phyloP scores from a whole-genome alignment of 768 basidiomycete species.

The Tephrocybe sp. region DNA sequence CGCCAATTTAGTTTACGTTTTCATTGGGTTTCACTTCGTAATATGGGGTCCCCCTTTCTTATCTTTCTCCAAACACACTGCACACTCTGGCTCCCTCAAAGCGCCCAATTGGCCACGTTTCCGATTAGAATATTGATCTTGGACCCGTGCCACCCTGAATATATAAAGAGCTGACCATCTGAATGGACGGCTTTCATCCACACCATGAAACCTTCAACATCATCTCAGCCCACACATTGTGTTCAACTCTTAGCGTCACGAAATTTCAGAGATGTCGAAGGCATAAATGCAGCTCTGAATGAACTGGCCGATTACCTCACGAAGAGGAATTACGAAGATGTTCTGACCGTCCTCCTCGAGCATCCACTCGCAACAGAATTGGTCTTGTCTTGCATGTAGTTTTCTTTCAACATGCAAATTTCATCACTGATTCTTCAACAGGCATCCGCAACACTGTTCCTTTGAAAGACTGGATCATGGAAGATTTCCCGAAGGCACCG shows the following conservation, averaged over 20 bases:
- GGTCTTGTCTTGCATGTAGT: slow-evolving; percentile 22
- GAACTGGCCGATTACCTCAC: slow-evolving; percentile 23
- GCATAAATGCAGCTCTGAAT: slow-evolving; percentile 18
- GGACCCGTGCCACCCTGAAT: background rate
- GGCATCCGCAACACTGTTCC: slow-evolving; percentile 12
- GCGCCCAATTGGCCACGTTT: background rate
- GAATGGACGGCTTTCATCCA: background rate
- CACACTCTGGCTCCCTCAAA: background rate
- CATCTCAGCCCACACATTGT: slow-evolving; percentile 21
- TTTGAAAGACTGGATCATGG: slow-evolving; percentile 27
- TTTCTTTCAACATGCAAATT: slow-evolving; percentile 1
- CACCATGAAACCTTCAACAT: slow-evolving; percentile 8
- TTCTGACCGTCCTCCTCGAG: slow-evolving; percentile 23
- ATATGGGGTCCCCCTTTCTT: too few species aligned
- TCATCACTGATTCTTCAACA: slow-evolving; percentile 2
- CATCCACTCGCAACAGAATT: slow-evolving; percentile 22
- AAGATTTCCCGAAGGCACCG: slow-evolving; percentile 26
- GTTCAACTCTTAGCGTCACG: slow-evolving; percentile 18
- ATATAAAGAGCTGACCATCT: background rate
- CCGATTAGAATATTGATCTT: background rate
- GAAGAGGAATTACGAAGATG: slow-evolving; percentile 16
- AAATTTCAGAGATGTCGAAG: slow-evolving; percentile 15
- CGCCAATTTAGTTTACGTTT: too few species aligned
- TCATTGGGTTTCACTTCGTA: too few species aligned
- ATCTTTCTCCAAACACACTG: too few species aligned